Evolutionary conservation across 352 stramenopile species (phyloP), one percentile per base, ranked within the genome.

Genomic region (Paralagenidium karlingii): DNA sequence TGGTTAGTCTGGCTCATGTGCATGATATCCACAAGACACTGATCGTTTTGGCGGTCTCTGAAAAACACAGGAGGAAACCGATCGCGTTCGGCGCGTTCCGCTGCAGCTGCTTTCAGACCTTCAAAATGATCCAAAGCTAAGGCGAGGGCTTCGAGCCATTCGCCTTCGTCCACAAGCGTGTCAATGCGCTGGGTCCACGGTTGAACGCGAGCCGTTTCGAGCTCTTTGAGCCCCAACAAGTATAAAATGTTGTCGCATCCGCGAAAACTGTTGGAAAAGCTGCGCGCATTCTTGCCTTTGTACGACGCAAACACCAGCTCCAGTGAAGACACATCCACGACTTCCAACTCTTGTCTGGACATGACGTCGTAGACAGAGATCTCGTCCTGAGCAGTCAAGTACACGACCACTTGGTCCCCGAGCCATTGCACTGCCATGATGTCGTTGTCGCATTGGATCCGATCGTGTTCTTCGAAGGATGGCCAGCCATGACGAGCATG

Each of bases 351-450:
- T 16, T 95, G 94, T 34, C 94, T 94, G 10, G 89, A 96, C 55
- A 97, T 94, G 22, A 94, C 94, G 60, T 98, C 93, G 51, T 97
- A 91, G 15, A 98, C 79, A 25, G 81, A 96, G 42, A 98, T 95
- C 54, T 98, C 89, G 53, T 97, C 95, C 30, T 93, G 82, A 13
- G 92, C 64, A 32, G 90, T 97, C 25, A 98, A 49, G 36, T 97
- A 97, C 30, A 95, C 86, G 24, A 98, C 66, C 20, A 96, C 91
- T 49, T 96, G 74, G 38, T 96, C 90, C n/a, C 84, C 88, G 19
- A 98, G 66, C 93, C 93, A 98, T 55, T 97, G 87, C 39, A 97
- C 74, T 27, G 91, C 87, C 40, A 97, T 85, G 9, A 97, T 76
- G 26, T 88, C 87, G 46, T 74, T 82, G 19, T 63, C 62, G 12